Base-by-base conservation (phyloP, 1,284 basidiomycete genomes). In the Ceratobasidium sp. region DNA sequence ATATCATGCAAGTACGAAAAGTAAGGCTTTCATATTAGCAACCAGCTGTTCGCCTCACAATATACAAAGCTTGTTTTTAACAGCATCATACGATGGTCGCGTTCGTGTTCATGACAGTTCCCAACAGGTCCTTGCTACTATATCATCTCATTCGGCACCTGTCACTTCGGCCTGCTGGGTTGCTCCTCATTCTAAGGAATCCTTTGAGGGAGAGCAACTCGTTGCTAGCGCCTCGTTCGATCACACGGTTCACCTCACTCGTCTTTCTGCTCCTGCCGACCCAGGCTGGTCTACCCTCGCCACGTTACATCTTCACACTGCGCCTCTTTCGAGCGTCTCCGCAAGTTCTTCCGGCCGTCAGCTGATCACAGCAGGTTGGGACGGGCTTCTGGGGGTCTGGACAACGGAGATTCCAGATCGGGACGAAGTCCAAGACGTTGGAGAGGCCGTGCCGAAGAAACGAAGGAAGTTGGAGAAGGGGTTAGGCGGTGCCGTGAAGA, bases 191-290 rank as follows among this genome's bases (percentile, higher is more conserved):
- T 82, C 8, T 81, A 16, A 20, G 8, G 30, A 27, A 4, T 44
- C 50, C 5, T 52, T 57, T 12, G 78, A 81, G 33, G 87, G 88
- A 38, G 84, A 88, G 71, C 84, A 88, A 81, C 78, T 93, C 54
- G 85, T 97, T 48, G 95, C 93, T 0, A 96, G 90, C 50, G 91
- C 94, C 0, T 96, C 96, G 64, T 93, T 93, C 74, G 96, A 98
- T 83, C 90, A 95, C 54, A 92, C 93, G 0, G 89, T 89, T 0
- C 91, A 90, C 69, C 86, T 95, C 59, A 92, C 89, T 23, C 87
- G 83, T 80, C 83, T 84, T 83, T 85, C 79, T 81, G 81, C 71
- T 80, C 81, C 5, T 68, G 84, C 0, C 79, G 81, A 59, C 73
- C 85, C 79, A 77, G 85, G 81, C 81, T 30, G 81, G 84, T 70